Conservation (phyloP, 441 rosid genomes). For the Arabidopsis lyrata region DNA sequence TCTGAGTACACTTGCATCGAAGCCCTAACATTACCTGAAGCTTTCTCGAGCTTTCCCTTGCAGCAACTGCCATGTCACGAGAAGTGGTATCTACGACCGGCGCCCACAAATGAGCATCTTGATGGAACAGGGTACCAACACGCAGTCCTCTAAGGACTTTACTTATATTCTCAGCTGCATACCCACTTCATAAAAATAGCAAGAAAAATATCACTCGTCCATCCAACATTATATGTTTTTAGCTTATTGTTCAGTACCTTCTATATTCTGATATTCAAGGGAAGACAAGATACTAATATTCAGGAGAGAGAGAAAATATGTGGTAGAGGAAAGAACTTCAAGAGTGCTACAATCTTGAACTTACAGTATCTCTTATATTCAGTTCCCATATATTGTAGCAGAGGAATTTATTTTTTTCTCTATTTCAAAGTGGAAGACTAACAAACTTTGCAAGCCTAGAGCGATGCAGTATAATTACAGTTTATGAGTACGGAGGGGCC, state of each 20-base stretch:
- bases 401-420: background rate
- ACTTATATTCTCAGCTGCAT: conserved; percentile 70
- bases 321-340: background rate
- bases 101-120: conserved; percentile 80
- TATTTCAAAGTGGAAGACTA: conserved; percentile 13
- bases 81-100: conserved; percentile 61
- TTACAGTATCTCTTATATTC: background rate
- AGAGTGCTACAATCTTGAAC: conserved; percentile 11
- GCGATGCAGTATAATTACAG: conserved; percentile 10
- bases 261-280: background rate
- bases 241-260: conserved; percentile 8
- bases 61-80: conserved; percentile 94
- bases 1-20: conserved; percentile 18
- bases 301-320: background rate
- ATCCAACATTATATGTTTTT: conserved; percentile 33
- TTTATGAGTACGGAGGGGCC: conserved; percentile 17
- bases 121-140: conserved; percentile 94
- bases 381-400: background rate
- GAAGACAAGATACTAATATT: background rate
- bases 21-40: conserved; percentile 75
- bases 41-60: conserved; percentile 93
- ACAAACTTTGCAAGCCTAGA: background rate
- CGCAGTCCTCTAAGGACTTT: conserved; percentile 87
- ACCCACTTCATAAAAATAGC: conserved; percentile 68
- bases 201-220: conserved; percentile 35